Evolutionary conservation across 352 stramenopile genomes (phyloP).

Genomic region (Globisporangium heterothallicum): DNA sequence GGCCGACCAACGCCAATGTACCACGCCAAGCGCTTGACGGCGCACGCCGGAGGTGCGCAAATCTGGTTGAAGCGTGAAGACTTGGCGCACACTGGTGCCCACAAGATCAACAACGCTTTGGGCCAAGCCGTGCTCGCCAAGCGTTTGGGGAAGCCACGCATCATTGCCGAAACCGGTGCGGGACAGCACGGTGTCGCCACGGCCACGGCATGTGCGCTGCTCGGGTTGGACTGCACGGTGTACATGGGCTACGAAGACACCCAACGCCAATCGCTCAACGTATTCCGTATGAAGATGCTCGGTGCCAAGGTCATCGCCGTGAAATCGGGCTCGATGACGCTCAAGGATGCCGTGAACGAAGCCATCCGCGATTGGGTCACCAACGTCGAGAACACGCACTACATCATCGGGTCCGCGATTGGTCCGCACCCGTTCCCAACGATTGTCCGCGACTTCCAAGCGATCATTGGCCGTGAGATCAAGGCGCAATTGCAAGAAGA

Average conservation of each 20-base stretch:
- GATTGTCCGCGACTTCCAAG: slow-evolving; percentile 98
- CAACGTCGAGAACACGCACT: slow-evolving; percentile 97
- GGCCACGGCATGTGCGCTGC: slow-evolving; percentile 94
- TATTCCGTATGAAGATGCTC: slow-evolving; percentile 99
- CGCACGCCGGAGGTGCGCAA: slow-evolving; percentile 88
- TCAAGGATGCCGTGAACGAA: slow-evolving; percentile 99
- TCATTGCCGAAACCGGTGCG: slow-evolving; percentile 98
- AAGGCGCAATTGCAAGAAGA: slow-evolving; percentile 93
- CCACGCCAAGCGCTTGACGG: slow-evolving; percentile 93
- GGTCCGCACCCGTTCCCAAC: slow-evolving; percentile 97
- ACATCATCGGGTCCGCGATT: slow-evolving; percentile 98
- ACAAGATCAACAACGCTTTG: slow-evolving; percentile 99
- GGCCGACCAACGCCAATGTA: slow-evolving; percentile 95
- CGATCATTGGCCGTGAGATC: slow-evolving; percentile 94
- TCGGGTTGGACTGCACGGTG: slow-evolving; percentile 95
- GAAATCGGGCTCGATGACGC: slow-evolving; percentile 92
- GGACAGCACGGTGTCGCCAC: slow-evolving; percentile 98
- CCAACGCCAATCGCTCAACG: slow-evolving; percentile 96
- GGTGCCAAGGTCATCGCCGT: slow-evolving; percentile 97
- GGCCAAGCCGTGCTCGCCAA: slow-evolving; percentile 95
- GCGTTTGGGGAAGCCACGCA: slow-evolving; percentile 94
- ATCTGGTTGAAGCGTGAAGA: slow-evolving; percentile 99
- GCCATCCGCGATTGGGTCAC: slow-evolving; percentile 98
- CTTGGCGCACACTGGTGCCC: slow-evolving; percentile 95
- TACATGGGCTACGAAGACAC: slow-evolving; percentile 99